phyloP scores from a whole-genome alignment of 2,329 filamentous ascomycete species.

The Fusarium udum region DNA sequence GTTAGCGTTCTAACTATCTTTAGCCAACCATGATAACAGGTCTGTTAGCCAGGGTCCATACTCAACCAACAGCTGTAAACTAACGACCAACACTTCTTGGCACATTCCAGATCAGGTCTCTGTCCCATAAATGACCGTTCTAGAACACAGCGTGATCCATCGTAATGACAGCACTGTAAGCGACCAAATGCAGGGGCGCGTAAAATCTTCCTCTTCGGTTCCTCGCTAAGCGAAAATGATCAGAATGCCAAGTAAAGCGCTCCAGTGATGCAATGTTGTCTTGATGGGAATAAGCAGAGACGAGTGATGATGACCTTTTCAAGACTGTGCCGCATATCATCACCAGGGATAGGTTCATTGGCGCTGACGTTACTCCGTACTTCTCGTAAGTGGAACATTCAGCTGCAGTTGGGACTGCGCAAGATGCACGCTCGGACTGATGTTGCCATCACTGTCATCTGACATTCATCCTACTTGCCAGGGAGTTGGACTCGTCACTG shows the following conservation, averaged over 20 bases:
- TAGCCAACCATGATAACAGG: neutral
- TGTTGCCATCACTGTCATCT: neutral
- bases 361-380: neutral
- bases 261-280: neutral
- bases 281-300: neutral
- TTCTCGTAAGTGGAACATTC: neutral
- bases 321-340: neutral
- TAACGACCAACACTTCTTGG: neutral
- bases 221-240: neutral
- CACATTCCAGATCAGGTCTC: neutral
- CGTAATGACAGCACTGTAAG: neutral
- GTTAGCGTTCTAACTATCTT: neutral
- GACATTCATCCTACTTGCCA: neutral
- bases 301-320: neutral
- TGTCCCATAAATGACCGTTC: neutral
- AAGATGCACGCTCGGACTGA: neutral
- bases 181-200: neutral
- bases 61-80: neutral
- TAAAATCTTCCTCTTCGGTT: neutral
- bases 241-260: neutral
- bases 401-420: neutral
- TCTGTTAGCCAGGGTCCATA: neutral
- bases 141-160: neutral
- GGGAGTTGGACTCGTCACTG: neutral
- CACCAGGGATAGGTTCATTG: neutral